Base-by-base conservation (phyloP, 805 yeast species). In the Cyberlindnera xylosilytica region DNA sequence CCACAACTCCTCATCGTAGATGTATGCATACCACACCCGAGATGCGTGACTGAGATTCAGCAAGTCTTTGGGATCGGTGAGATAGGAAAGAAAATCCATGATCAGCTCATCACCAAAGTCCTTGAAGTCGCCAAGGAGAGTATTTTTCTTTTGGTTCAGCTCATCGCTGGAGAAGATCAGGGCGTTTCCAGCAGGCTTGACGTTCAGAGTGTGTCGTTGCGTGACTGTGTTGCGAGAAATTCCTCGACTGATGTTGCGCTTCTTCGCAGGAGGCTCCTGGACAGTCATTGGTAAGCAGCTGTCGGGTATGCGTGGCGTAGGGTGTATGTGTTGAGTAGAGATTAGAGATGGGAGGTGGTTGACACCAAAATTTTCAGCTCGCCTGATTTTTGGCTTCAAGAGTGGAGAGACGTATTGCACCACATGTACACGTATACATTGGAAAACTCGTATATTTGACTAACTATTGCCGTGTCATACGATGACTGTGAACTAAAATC, bases 1-100 rank as follows among this genome's bases (percentile, higher is more conserved):
- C 97, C 97, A 89, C 19, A 84, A 51, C 38, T 88, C 96, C 50
- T 88, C 96, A 55, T 79, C 83, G 56, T 78, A 80, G 11, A 79
- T 56, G 57, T 76, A 84, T 1, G 91, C 95, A 61, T 82, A 87
- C 56, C 83, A 62, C 6, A 81, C 70, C 45, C 83, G 73, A 3
- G 95, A 86, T 2, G 80, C 63, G 40, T 74, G 78, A 31, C 83
- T 72, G 20, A 87, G 54, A 22, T 63, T 66, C 41, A 71, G 56
- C 39, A 89, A 62, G 30, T 81, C 79, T 0, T 49, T 41, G 0
- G 76, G 68, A 28, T 69, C 68, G 17, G 70, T 68, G 3, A 89
- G 49, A 39, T 65, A 71, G 1, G 73, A 64, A 4, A 87, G 46
- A 2, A 85, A 59, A 6, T 70, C 69, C 62, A 81, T 57, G 2